phyloP scores from a whole-genome alignment of 1,284 basidiomycete species.

The Ustilago sp. region DNA sequence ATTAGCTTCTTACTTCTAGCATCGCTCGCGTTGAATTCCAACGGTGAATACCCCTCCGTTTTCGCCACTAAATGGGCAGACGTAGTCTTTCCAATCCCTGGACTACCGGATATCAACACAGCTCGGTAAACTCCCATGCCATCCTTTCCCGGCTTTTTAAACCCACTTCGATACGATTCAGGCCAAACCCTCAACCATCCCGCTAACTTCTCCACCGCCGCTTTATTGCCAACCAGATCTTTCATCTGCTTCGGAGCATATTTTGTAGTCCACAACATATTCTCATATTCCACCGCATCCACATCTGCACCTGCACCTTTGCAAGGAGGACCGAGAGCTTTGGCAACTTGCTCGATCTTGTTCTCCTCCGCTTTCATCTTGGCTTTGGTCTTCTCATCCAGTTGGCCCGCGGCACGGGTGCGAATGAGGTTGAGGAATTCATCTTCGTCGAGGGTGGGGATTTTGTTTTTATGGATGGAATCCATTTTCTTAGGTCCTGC shows the following conservation, averaged over 20 bases:
- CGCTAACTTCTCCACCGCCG: slow-evolving; percentile 83
- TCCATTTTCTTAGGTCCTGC: slow-evolving; percentile 89
- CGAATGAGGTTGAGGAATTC: slow-evolving; percentile 79
- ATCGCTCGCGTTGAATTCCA: slow-evolving; percentile 97
- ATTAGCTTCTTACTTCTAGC: slow-evolving; percentile 95
- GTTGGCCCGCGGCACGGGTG: slow-evolving; percentile 52
- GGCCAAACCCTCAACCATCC: slow-evolving; percentile 88
- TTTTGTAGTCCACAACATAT: slow-evolving; percentile 86
- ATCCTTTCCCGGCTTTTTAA: slow-evolving; percentile 94
- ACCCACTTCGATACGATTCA: slow-evolving; percentile 65
- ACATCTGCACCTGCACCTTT: slow-evolving; percentile 24
- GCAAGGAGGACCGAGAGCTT: slow-evolving; percentile 44
- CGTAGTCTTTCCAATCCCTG: slow-evolving; percentile 97
- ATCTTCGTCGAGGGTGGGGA: slow-evolving; percentile 86
- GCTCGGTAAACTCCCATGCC: slow-evolving; percentile 88
- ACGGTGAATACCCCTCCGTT: slow-evolving; percentile 86
- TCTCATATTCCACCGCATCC: slow-evolving; percentile 70
- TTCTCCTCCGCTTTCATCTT: slow-evolving; percentile 83
- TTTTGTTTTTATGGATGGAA: slow-evolving; percentile 81
- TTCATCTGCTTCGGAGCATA: slow-evolving; percentile 89
- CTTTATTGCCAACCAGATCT: slow-evolving; percentile 96
- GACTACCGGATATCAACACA: slow-evolving; percentile 89
- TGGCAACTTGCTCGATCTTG: slow-evolving; percentile 70
- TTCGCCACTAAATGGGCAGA: slow-evolving; percentile 92
- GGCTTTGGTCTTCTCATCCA: slow-evolving; percentile 85